Conservation (phyloP, 2,329 filamentous ascomycete genomes). For the Sphaerulina vaccinii region DNA sequence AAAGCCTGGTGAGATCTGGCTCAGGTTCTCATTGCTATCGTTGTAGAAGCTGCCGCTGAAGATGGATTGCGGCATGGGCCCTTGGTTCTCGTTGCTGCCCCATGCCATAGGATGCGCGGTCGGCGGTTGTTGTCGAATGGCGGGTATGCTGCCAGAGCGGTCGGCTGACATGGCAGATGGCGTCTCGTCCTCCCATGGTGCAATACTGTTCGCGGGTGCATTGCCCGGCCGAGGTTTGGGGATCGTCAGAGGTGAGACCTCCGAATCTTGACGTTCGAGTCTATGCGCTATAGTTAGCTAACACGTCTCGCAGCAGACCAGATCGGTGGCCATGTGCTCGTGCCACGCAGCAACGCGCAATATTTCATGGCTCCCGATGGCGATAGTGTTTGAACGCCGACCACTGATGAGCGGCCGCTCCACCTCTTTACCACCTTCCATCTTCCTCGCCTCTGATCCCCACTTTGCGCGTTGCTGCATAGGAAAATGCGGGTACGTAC, state of each 20-base stretch:
- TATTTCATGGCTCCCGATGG: not conserved
- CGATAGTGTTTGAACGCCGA: no score
- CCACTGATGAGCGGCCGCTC: no score
- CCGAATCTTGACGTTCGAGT: constrained; percentile 46
- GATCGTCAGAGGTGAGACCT: constrained; percentile 43
- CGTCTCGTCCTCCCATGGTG: constrained; percentile 51
- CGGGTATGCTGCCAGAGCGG: constrained; percentile 54
- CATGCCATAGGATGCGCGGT: constrained; percentile 56
- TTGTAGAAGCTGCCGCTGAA: constrained; percentile 60
- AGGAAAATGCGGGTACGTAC: constrained; percentile 42
- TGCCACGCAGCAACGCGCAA: constrained; percentile 30
- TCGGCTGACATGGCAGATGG: constrained; percentile 16
- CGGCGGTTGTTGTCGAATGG: constrained; percentile 46
- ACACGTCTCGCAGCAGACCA: constrained; percentile 21
- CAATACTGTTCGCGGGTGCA: constrained; percentile 45
- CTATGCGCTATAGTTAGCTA: constrained; percentile 37
- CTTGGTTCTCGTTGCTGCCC: constrained; percentile 37
- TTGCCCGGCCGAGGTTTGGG: constrained; percentile 43
- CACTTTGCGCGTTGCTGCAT: not conserved
- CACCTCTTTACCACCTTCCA: no score
- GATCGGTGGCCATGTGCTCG: not conserved
- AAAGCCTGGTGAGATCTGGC: constrained; percentile 69
- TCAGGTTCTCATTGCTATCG: constrained; percentile 69
- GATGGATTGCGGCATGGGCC: constrained; percentile 40
- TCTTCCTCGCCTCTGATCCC: not conserved